Base-by-base conservation (phyloP, 208 protist genomes). In the Lotmaria passim region DNA sequence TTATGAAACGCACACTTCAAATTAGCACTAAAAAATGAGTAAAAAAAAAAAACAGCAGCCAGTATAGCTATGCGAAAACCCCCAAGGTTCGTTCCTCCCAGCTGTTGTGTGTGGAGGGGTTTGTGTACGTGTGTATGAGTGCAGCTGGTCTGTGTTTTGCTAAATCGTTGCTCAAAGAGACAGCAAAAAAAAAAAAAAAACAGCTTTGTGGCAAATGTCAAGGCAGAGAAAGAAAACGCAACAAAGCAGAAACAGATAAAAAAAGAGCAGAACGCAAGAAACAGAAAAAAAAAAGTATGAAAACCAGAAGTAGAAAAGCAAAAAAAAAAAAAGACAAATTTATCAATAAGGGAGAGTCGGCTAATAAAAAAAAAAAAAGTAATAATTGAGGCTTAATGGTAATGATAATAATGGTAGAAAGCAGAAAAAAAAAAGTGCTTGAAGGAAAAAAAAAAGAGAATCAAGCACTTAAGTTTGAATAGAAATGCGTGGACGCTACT, bases 251-350 rank as follows among this genome's bases (percentile, higher is more conserved):
- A 36, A 30, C 2, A 72, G 7, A 47, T 24, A 65, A 31, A 73
- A 44, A 41, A 50, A 70, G 26, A 66, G 31, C 26, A 57, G 57
- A 60, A 23, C 31, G 39, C 6, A 47, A 47, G 60, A 69, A 47
- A 46, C 34, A 57, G 39, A 19, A 47, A 47, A 69, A 69, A 47
- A 46, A 56, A 12, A 51, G 62, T n/a, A 68, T 17, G 11, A 17
- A 59, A 51, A 46, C 38, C 26, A 55, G 23, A 11, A 46, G 52
- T 7, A 65, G 43, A 31, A 26, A 48, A 61, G 11, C 47, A 24
- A 23, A 17, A 51, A 46, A 41, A 34, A 26, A 59, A 59, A 59
- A 5, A 17, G 7, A 26, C 24, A 59, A 30, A 15, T 5, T 48
- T 48, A 23, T 24, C 43, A 7, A 48, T 17, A 48, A n/a, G n/a